Evolutionary conservation across 331 rosid genomes (phyloP).

Genomic region (Cydonia oblonga): DNA sequence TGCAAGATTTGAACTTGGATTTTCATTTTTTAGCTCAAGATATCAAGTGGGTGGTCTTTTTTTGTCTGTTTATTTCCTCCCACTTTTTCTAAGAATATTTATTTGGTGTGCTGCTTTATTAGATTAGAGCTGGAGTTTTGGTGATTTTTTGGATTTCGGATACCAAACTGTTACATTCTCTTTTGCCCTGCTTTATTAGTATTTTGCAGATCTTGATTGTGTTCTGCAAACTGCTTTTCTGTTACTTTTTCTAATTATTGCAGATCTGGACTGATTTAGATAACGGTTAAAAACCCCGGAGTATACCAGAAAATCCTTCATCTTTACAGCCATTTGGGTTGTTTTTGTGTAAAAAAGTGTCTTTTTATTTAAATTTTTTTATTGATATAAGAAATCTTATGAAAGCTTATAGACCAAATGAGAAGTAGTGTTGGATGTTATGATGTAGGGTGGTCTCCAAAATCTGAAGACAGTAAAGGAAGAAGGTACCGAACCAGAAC

Average conservation of each 20-base stretch:
- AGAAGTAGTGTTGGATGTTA: not conserved
- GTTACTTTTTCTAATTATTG: not conserved
- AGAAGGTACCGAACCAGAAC: conserved; percentile 31
- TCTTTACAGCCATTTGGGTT: not conserved
- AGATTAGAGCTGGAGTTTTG: not conserved
- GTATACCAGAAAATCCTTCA: not conserved
- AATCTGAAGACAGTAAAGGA: conserved; percentile 13
- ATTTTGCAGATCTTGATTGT: conserved; percentile 1
- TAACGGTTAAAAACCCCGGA: not conserved
- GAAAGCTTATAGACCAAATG: not conserved
- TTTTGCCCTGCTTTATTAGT: not conserved
- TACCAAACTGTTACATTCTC: not conserved
- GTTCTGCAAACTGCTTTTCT: not conserved
- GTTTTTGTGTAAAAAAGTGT: not conserved
- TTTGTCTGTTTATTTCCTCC: too few relatives aligned
- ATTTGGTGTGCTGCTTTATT: not conserved
- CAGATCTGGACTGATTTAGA: not conserved
- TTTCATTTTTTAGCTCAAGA: not conserved
- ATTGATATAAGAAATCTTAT: not conserved
- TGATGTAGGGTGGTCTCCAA: conserved; percentile 25
- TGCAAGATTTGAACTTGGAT: not conserved
- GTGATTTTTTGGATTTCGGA: not conserved
- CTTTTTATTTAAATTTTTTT: too few relatives aligned
- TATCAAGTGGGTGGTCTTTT: not conserved
- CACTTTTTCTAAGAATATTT: not conserved